Percentiles rank a stretch among this genome's conserved stretches.
These are phyloP conservation scores for Monosporascus sp. DNA, from an alignment of 2,329 filamentous ascomycete genomes.

Conservation along the genomic window DNA sequence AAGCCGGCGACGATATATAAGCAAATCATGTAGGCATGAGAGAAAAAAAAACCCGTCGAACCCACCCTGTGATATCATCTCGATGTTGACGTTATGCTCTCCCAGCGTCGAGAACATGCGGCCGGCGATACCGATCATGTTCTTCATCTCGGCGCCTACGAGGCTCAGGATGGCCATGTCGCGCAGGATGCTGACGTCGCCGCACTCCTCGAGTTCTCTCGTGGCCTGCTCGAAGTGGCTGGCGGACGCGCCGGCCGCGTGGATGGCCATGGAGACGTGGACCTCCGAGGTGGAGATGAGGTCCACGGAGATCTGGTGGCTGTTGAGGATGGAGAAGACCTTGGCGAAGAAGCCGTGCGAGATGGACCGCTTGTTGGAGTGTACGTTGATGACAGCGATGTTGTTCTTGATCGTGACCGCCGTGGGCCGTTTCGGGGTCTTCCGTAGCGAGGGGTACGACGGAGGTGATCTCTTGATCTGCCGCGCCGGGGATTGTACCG, in stretches of 20 bases:
- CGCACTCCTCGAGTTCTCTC: conserved; percentile 71
- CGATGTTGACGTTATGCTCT: conserved; percentile 91
- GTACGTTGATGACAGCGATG: conserved; percentile 95
- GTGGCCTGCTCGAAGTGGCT: conserved; percentile 64
- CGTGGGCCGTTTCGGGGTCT: conserved; percentile 69
- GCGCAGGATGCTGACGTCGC: conserved; percentile 83
- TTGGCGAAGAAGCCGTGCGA: conserved; percentile 94
- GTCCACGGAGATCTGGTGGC: conserved; percentile 83
- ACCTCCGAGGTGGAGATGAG: conserved; percentile 96
- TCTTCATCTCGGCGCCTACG: conserved; percentile 94
- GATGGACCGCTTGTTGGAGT: conserved; percentile 93
- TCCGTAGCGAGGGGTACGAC: conserved; percentile 42
- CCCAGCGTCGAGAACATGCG: conserved; percentile 93
- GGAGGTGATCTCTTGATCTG: conserved; percentile 51
- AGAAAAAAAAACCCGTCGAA: not conserved
- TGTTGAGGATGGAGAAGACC: conserved; percentile 88
- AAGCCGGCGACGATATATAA: not conserved
- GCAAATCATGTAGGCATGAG: not conserved
- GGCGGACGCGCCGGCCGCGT: conserved; percentile 64
- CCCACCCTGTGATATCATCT: conserved; percentile 98
- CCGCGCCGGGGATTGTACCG: conserved; percentile 47
- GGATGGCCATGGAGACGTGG: conserved; percentile 94
- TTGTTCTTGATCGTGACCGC: conserved; percentile 97
- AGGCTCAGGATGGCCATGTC: conserved; percentile 95
- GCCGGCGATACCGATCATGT: conserved; percentile 91